Conservation (phyloP, 1,284 basidiomycete genomes). For the Malassezia equina region DNA sequence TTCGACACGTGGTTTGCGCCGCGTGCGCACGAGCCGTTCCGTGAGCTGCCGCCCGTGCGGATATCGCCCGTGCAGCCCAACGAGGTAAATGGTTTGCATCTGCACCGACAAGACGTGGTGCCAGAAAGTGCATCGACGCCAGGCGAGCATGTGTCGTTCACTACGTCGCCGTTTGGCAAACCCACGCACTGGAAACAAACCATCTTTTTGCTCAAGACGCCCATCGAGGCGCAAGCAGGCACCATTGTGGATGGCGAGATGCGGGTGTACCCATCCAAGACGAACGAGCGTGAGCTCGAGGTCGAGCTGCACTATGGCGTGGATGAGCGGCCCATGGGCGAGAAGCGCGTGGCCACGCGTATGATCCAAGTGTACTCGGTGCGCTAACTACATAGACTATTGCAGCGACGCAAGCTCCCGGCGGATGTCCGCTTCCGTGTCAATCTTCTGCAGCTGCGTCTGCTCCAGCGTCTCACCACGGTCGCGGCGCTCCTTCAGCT, state of each 20-base stretch:
- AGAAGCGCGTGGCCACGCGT: conserved; percentile 12
- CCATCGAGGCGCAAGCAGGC: conserved; percentile 64
- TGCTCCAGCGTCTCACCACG: conserved; percentile 80
- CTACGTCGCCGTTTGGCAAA: conserved; percentile 73
- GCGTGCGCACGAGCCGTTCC: conserved; percentile 1
- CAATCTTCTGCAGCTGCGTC: conserved; percentile 90
- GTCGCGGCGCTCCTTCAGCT: conserved; percentile 77
- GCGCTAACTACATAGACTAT: conserved; percentile 1
- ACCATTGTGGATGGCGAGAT: conserved; percentile 71
- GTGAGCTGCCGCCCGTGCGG: conserved; percentile 22
- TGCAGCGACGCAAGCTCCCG: conserved; percentile 61
- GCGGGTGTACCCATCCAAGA: conserved; percentile 66
- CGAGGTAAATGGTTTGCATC: conserved; percentile 62
- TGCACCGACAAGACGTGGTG: conserved; percentile 63
- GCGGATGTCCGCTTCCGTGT: conserved; percentile 69
- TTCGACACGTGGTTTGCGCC: conserved; percentile 47
- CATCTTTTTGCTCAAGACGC: conserved; percentile 71
- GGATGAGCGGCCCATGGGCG: conserved; percentile 18
- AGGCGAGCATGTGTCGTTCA: conserved; percentile 66
- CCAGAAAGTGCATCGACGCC: conserved; percentile 22
- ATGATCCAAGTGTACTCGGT: conserved; percentile 16
- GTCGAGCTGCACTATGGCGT: conserved; percentile 79
- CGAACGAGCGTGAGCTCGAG: conserved; percentile 79
- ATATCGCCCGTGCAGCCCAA: conserved; percentile 10
- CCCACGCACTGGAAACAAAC: conserved; percentile 99